Percentiles rank a stretch among this genome's conserved stretches.
These are phyloP conservation scores for Aspergillus arachidicola DNA, from an alignment of 2,329 filamentous ascomycete species.

Conservation along the genomic window DNA sequence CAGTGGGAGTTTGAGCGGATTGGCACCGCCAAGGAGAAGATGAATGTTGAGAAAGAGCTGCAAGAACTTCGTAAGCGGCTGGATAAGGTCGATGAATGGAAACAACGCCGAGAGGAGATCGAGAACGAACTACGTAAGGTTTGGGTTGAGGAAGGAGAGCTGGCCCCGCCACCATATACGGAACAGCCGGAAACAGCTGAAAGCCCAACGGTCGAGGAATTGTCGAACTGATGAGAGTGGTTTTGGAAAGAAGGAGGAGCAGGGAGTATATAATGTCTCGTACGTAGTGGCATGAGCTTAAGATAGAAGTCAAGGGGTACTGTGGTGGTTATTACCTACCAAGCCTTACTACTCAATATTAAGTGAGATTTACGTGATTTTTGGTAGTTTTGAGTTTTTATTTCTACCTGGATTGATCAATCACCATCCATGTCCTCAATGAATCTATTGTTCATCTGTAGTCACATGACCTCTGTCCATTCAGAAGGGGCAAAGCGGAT, in stretches of 20 bases:
- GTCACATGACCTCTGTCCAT: conserved; percentile 11
- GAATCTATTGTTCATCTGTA: neutral
- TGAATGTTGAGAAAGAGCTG: conserved; percentile 88
- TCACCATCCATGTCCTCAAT: neutral
- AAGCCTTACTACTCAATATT: neutral
- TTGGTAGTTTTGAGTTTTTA: neutral
- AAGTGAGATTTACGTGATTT: neutral
- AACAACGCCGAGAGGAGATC: conserved; percentile 75
- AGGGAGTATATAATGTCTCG: neutral
- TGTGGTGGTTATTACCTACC: neutral
- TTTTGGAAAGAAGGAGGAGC: neutral
- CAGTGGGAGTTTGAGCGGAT: conserved; percentile 94
- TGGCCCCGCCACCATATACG: conserved; percentile 40
- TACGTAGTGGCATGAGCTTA: neutral
- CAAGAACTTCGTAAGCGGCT: conserved; percentile 80
- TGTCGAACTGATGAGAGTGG: neutral
- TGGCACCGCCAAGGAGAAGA: conserved; percentile 89
- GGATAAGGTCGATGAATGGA: conserved; percentile 81
- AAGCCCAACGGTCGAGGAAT: neutral
- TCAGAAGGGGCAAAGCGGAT: neutral
- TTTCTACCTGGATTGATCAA: neutral
- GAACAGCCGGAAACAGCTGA: conserved; percentile 21
- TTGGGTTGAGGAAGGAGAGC: conserved; percentile 54
- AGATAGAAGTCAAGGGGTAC: neutral
- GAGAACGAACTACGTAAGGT: conserved; percentile 74